Evolutionary conservation across 345 rosid genomes (phyloP).

Genomic region (Salix suchowensis): DNA sequence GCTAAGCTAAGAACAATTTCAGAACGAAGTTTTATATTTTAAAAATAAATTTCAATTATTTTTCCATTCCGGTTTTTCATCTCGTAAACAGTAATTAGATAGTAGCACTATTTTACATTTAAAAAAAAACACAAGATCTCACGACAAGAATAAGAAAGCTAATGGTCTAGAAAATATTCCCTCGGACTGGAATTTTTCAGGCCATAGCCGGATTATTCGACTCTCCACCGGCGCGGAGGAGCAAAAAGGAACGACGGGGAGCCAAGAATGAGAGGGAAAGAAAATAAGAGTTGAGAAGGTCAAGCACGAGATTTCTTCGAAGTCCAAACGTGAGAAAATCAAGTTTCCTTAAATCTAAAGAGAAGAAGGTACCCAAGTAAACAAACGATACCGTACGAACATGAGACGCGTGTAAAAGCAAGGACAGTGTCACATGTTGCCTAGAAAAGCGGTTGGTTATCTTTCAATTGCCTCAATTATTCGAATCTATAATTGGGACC

Average conservation of each 20-base stretch:
- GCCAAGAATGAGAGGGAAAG: not conserved
- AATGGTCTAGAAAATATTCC: not conserved
- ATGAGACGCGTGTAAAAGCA: constrained; percentile 8
- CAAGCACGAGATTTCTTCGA: not conserved
- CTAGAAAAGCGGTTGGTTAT: constrained; percentile 3
- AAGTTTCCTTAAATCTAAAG: not conserved
- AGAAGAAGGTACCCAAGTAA: not conserved
- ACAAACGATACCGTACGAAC: not conserved
- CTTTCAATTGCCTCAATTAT: constrained; percentile 5
- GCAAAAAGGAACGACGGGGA: no score
- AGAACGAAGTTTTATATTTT: no score
- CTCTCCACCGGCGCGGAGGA: not conserved
- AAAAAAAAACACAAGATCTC: not conserved
- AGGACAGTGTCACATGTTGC: constrained; percentile 19
- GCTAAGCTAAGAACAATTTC: no score
- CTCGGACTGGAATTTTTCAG: not conserved
- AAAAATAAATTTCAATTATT: no score
- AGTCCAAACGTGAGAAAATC: not conserved
- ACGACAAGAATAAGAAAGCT: not conserved
- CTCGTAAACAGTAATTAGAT: no score
- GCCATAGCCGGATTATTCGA: not conserved
- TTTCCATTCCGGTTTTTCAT: no score
- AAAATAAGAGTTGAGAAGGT: not conserved
- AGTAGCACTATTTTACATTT: not conserved
- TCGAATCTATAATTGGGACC: constrained; percentile 13